phyloP scores from a whole-genome alignment of 2,329 filamentous ascomycete genomes.

The Cladophialophora immunda region DNA sequence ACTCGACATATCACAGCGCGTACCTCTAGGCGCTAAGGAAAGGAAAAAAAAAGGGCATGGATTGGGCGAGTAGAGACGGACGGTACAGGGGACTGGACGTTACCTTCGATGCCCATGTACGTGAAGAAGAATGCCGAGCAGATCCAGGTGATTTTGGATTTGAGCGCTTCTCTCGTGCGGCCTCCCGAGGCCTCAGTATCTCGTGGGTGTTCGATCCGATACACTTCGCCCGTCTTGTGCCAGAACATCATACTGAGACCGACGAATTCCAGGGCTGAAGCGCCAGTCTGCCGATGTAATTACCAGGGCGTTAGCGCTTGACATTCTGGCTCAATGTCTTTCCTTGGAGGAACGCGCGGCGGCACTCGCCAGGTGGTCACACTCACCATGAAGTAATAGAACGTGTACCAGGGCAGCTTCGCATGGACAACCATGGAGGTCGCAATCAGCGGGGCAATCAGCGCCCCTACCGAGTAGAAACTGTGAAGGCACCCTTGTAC shows the following conservation, averaged over 20 bases:
- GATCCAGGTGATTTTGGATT: slow-evolving; percentile 70
- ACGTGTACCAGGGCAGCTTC: slow-evolving; percentile 70
- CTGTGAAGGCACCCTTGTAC: slow-evolving; percentile 77
- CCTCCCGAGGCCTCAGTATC: slow-evolving; percentile 45
- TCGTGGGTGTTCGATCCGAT: slow-evolving; percentile 60
- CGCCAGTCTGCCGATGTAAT: slow-evolving; percentile 53
- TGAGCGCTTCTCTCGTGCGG: slow-evolving; percentile 46
- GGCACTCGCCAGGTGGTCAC: not conserved
- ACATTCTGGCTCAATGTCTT: not conserved
- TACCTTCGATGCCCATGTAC: slow-evolving; percentile 78
- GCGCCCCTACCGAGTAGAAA: slow-evolving; percentile 75
- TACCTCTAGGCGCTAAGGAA: not conserved
- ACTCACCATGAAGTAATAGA: slow-evolving; percentile 72
- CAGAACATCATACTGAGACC: slow-evolving; percentile 68
- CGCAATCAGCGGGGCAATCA: slow-evolving; percentile 72
- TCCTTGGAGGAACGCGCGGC: not conserved
- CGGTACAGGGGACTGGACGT: slow-evolving; percentile 33
- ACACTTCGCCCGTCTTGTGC: slow-evolving; percentile 65
- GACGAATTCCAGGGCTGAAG: slow-evolving; percentile 65
- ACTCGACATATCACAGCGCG: not conserved
- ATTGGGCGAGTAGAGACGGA: not conserved
- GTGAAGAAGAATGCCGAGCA: slow-evolving; percentile 73
- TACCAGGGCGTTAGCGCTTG: not conserved
- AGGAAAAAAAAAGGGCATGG: not conserved
- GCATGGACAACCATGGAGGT: slow-evolving; percentile 74